phyloP scores from a whole-genome alignment of 1,139 yeast genomes.

The Blastobotrys indianensis region DNA sequence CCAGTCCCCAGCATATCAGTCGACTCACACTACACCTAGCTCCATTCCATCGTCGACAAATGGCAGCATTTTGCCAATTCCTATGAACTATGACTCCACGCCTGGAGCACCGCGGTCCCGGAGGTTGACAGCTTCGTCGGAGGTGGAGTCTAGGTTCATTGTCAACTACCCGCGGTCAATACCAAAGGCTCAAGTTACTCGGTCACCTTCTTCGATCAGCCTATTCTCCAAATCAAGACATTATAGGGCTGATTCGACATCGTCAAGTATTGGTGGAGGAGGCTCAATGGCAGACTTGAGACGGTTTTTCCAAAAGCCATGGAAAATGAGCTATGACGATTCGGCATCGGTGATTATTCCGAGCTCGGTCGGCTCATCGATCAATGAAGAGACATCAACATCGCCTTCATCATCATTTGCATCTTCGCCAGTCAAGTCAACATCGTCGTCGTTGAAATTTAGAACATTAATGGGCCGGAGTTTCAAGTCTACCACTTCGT shows the following conservation, averaged over 20 bases:
- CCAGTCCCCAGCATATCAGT: no score
- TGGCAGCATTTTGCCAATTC: conserved; percentile 3
- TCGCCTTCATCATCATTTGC: background rate
- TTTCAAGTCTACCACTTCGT: conserved; percentile 17
- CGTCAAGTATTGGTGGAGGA: conserved; percentile 15
- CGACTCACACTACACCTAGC: conserved; percentile 1
- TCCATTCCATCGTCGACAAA: conserved; percentile 6
- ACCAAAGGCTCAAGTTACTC: conserved; percentile 14
- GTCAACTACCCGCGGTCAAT: conserved; percentile 17
- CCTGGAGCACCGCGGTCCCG: conserved; percentile 1
- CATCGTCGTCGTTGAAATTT: conserved; percentile 1
- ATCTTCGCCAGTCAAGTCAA: background rate
- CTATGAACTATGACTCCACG: conserved; percentile 5
- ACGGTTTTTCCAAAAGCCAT: conserved; percentile 30
- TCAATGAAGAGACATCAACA: conserved; percentile 1
- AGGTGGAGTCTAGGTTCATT: conserved; percentile 24
- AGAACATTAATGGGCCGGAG: conserved; percentile 14
- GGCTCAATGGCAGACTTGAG: conserved; percentile 29
- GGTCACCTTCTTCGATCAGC: conserved; percentile 27
- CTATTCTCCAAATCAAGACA: conserved; percentile 23
- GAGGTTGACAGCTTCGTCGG: conserved; percentile 7
- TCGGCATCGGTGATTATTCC: background rate
- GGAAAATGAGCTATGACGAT: conserved; percentile 6
- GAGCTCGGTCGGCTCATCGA: background rate
- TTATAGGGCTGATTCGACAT: conserved; percentile 21